Base-by-base conservation (phyloP, 2,329 filamentous ascomycete genomes). In the Aspergillus sp. region DNA sequence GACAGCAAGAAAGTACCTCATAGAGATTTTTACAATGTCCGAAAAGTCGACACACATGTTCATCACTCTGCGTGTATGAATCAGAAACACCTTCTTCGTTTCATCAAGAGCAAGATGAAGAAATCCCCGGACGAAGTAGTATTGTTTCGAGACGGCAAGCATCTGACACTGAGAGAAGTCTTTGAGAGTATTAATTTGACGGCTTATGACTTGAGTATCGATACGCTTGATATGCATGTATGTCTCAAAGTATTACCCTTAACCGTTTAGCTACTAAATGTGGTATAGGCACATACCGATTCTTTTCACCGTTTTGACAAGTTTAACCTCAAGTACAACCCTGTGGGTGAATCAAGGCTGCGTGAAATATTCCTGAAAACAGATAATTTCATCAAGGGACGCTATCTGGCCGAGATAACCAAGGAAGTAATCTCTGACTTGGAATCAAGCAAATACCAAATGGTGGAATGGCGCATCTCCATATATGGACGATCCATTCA, bases 51-150 rank as follows among this genome's bases (percentile, higher is more conserved):
- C 73, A 99, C 95, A 8, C 95, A 99, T 83, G 95, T 99, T 68
- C 95, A 99, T 74, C 95, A 99, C 77, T 99, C 95, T 15, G 95
- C 95, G 23, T 99, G 95, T 75, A 99, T 99, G 95, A 99, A 99
- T 73, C 95, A 99, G 77, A 99, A 99, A 79, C 95, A 99, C 83
- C 80, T 99, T 59, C 82, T 99, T 62, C 91, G 95, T 57, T 99
- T 99, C 78, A 99, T 99, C 82, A 99, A 99, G 79, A 96, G 92
- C 78, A 99, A 99, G 80, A 97, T 99, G 92, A 98, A 97, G 84
- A 99, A 96, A 77, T 95, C 86, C 17, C 92, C 93, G 0, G 91
- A 98, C 70, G 95, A 99, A 78, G 87, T 95, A 32, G 95, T 99
- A 6, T 84, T 99, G 48, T 96, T 88, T 76, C 86, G 95, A 72